Conservation (phyloP, 2,329 filamentous ascomycete genomes). For the Monosporascus cannonballus region DNA sequence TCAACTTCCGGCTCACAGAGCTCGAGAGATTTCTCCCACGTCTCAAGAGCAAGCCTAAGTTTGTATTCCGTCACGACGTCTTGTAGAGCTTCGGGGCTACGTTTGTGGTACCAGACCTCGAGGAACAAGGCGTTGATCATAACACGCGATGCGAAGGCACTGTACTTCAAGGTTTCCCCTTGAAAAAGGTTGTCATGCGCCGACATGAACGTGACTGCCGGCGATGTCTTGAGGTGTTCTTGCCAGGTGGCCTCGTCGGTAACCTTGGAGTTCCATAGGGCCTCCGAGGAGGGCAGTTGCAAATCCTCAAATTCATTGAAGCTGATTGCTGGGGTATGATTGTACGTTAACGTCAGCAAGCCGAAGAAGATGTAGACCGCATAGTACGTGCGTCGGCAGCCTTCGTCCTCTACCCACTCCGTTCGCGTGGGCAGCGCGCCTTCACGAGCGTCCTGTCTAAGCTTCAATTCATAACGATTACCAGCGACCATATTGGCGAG, state of each 20-base stretch:
- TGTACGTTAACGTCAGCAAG: constrained; percentile 89
- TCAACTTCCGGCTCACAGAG: constrained; percentile 88
- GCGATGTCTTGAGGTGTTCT: constrained; percentile 65
- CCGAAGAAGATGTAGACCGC: constrained; percentile 99
- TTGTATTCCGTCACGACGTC: constrained; percentile 98
- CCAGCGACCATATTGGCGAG: constrained; percentile 98
- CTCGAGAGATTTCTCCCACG: constrained; percentile 96
- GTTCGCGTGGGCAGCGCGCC: constrained; percentile 68
- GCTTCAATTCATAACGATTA: constrained; percentile 92
- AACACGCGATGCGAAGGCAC: constrained; percentile 91
- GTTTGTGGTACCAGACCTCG: constrained; percentile 98
- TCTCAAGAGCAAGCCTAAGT: constrained; percentile 87
- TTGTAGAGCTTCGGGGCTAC: constrained; percentile 93
- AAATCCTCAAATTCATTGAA: constrained; percentile 97
- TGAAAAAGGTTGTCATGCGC: constrained; percentile 95
- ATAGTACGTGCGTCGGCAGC: constrained; percentile 93
- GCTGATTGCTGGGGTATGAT: constrained; percentile 94
- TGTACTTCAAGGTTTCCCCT: constrained; percentile 84
- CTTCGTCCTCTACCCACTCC: constrained; percentile 96
- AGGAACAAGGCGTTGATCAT: constrained; percentile 99
- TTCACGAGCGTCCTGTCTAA: constrained; percentile 82
- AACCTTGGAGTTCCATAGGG: constrained; percentile 82
- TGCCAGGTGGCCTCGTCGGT: constrained; percentile 78
- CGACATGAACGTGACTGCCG: constrained; percentile 80
- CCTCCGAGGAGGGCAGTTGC: constrained; percentile 87